Evolutionary conservation across 345 rosid species (phyloP), one percentile per base, ranked within the genome.

Genomic region (Moricandia moricandioides): DNA sequence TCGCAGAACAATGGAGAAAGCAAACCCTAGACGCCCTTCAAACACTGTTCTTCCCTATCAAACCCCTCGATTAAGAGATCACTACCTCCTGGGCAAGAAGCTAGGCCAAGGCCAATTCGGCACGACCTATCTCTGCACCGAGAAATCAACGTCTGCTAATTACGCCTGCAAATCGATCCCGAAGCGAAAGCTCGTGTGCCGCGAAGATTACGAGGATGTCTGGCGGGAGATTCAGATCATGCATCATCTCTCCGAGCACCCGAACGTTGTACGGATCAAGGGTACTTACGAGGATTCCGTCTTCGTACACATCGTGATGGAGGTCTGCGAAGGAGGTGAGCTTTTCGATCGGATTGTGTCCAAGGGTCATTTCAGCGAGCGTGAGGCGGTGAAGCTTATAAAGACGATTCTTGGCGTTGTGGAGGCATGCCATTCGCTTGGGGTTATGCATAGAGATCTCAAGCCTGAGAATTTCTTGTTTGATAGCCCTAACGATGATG

Each of bases 201-300:
- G 85, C 14, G 98, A 94, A 73, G 98, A 94, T 70, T 94, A 88
- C 73, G 98, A 94, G 35, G 98, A 94, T 49, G 98, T 94, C 0
- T 91, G 97, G 97, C 74, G 96, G 49, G 98, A 94, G 91, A 94
- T 94, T 84, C 98, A 94, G 91, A 94, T 94, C 90, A 94, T 94
- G 98, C 98, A 94, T 69, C 98, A 94, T 72, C 76, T 94, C 16
- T 91, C 97, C 0, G 98, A 88, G 74, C 97, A 94, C 65, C 88
- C 80, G 1, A 84, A 88, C 55, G 97, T 94, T 29, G 98, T 94
- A 12, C 88, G 72, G 75, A 91, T 94, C 82, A 86, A 87, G 67
- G 98, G 91, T 4, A 94, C 98, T 1, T 94, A 90, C 45, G 98
- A 94, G 73, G 98, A 94, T 70, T 80, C 87, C 11, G 89, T 92